phyloP scores from a whole-genome alignment of 345 rosid genomes.

The Hirschfeldia incana region DNA sequence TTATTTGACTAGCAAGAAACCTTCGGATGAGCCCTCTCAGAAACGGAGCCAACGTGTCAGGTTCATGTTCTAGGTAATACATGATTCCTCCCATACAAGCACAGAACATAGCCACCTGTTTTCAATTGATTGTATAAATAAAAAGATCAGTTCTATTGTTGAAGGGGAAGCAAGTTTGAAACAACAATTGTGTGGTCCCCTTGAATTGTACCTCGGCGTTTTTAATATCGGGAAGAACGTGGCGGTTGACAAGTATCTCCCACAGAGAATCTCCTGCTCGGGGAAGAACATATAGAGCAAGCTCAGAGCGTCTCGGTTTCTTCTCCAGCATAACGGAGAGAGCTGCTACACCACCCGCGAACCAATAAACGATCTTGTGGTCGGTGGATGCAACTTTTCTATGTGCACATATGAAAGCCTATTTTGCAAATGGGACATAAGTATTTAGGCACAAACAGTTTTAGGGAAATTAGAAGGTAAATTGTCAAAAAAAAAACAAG shows the following conservation, averaged over 20 bases:
- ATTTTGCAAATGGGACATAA: constrained; percentile 32
- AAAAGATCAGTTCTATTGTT: not conserved
- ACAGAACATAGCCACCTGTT: constrained; percentile 89
- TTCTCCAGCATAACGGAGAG: constrained; percentile 94
- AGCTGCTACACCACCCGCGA: constrained; percentile 87
- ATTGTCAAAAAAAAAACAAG: constrained; percentile 13
- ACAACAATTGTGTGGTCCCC: not conserved
- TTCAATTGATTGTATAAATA: not conserved
- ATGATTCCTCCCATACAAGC: constrained; percentile 99
- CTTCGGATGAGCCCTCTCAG: constrained; percentile 88
- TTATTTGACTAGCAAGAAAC: constrained; percentile 92
- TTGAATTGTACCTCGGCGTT: constrained; percentile 75
- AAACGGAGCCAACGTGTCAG: constrained; percentile 95
- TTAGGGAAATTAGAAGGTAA: not conserved
- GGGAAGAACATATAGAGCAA: constrained; percentile 95
- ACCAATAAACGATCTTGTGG: constrained; percentile 95
- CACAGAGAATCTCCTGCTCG: constrained; percentile 96
- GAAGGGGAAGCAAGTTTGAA: not conserved
- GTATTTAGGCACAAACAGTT: not conserved
- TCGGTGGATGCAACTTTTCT: constrained; percentile 80
- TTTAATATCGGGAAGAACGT: constrained; percentile 78
- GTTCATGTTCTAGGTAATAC: constrained; percentile 95
- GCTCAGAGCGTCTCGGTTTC: constrained; percentile 90
- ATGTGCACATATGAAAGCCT: constrained; percentile 90
- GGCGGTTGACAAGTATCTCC: constrained; percentile 87